Evolutionary conservation across 2,329 filamentous ascomycete genomes (phyloP).

Genomic region (Colletotrichum navitas): DNA sequence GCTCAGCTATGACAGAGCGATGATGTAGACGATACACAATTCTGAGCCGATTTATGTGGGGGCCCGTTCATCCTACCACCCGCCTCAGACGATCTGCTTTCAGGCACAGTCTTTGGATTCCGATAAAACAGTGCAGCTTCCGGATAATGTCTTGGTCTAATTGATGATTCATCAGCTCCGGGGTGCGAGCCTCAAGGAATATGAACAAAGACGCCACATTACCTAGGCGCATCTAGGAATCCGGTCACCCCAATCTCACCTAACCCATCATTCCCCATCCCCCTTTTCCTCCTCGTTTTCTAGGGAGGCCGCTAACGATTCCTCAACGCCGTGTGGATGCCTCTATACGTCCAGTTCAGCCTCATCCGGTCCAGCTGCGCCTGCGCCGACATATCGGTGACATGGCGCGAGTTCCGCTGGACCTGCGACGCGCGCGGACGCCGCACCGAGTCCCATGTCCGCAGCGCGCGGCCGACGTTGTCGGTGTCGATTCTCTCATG

Average conservation of each 20-base stretch:
- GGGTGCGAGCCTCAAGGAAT: not conserved
- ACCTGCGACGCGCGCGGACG: slow-evolving; percentile 37
- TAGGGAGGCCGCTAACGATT: not conserved
- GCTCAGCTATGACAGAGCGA: slow-evolving; percentile 21
- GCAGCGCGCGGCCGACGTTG: slow-evolving; percentile 5
- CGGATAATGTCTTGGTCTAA: not conserved
- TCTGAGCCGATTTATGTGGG: slow-evolving; percentile 4
- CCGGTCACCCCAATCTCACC: not conserved
- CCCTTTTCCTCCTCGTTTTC: not conserved
- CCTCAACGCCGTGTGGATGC: slow-evolving; percentile 32
- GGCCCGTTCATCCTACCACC: slow-evolving; percentile 1
- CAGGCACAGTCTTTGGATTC: not conserved
- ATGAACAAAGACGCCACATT: not conserved
- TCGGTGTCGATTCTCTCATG: slow-evolving; percentile 18
- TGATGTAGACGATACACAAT: slow-evolving; percentile 15
- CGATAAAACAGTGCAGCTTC: not conserved
- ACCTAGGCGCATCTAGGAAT: not conserved
- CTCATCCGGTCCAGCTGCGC: slow-evolving; percentile 35
- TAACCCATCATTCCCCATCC: too few relatives aligned
- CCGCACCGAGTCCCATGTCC: slow-evolving; percentile 34
- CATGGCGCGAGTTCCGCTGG: slow-evolving; percentile 35
- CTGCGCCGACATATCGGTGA: slow-evolving; percentile 33
- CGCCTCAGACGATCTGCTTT: not conserved
- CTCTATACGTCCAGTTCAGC: slow-evolving; percentile 35
- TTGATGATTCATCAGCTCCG: slow-evolving; percentile 1